phyloP scores from a whole-genome alignment of 2,329 filamentous ascomycete species.

The Leptoxyphium fumago region DNA sequence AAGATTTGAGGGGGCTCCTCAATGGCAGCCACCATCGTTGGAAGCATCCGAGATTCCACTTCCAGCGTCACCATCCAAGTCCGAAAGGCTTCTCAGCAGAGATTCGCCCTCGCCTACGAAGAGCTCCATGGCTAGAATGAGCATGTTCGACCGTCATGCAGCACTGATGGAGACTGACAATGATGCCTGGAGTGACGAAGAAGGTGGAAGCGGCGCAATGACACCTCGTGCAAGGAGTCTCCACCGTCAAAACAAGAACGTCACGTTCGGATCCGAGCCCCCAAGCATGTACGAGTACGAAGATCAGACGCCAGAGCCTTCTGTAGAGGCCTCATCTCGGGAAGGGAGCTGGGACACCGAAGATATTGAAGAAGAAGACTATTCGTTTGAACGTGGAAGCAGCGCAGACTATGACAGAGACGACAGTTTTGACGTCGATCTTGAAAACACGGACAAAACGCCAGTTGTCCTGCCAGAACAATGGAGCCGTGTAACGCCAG shows the following conservation, averaged over 20 bases:
- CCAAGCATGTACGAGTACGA: constrained; percentile 97
- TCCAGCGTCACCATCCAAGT: constrained; percentile 36
- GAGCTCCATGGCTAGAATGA: constrained; percentile 62
- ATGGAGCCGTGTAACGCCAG: constrained; percentile 69
- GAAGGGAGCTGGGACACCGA: constrained; percentile 83
- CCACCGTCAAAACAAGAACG: constrained; percentile 83
- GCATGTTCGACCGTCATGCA: constrained; percentile 42
- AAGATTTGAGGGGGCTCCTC: constrained; percentile 48
- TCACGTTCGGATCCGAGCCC: constrained; percentile 88
- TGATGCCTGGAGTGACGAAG: constrained; percentile 51
- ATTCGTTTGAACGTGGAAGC: constrained; percentile 44
- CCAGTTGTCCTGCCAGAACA: constrained; percentile 95
- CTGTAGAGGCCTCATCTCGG: constrained; percentile 66
- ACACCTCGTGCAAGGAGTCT: constrained; percentile 44
- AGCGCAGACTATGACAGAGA: constrained; percentile 44
- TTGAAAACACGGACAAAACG: constrained; percentile 93
- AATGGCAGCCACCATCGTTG: constrained; percentile 42
- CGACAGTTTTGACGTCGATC: constrained; percentile 88
- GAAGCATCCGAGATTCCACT: constrained; percentile 13
- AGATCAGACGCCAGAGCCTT: constrained; percentile 93
- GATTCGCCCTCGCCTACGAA: constrained; percentile 64
- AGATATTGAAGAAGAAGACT: constrained; percentile 57
- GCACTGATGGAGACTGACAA: constrained; percentile 49
- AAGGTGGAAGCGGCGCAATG: constrained; percentile 31
- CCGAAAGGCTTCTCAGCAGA: constrained; percentile 32